A percentile compares a stretch with the other conserved stretches of the same genome.
Evolutionary conservation across 2,329 filamentous ascomycete species (phyloP).

Genomic region (Colletotrichum salicis): DNA sequence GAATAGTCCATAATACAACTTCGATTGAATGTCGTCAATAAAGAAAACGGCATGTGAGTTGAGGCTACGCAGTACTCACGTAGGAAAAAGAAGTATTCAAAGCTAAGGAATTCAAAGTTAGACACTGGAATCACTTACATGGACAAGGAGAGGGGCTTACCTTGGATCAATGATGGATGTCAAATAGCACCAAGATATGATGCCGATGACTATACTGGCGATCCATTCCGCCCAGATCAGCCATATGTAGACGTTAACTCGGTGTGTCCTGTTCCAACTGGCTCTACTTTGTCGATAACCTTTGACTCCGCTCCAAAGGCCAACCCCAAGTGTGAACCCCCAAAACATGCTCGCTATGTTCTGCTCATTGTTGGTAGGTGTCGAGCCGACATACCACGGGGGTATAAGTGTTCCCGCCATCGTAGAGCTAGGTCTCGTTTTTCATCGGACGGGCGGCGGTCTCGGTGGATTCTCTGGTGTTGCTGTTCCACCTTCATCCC

Average conservation of each 20-base stretch:
- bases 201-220: slow-evolving; percentile 46
- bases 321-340: slow-evolving; percentile 51
- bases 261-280: slow-evolving; percentile 45
- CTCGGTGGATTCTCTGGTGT: neutral
- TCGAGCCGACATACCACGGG: slow-evolving; percentile 27
- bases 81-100: slow-evolving; percentile 31
- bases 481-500: slow-evolving; percentile 9
- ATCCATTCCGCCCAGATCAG: slow-evolving; percentile 54
- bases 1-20: slow-evolving; percentile 27
- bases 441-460: neutral
- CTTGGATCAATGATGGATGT: slow-evolving; percentile 45
- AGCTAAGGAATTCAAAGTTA: slow-evolving; percentile 21
- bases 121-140: neutral
- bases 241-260: slow-evolving; percentile 49
- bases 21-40: too few relatives aligned
- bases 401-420: slow-evolving; percentile 31
- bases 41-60: too few relatives aligned
- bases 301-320: slow-evolving; percentile 46
- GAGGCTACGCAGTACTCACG: neutral
- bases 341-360: slow-evolving; percentile 49
- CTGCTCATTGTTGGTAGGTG: slow-evolving; percentile 41
- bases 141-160: slow-evolving; percentile 21
- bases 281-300: slow-evolving; percentile 48
- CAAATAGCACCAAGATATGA: slow-evolving; percentile 50
- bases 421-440: neutral